Conservation (phyloP, 1,139 yeast genomes). For the Hansenula lynferdii region DNA sequence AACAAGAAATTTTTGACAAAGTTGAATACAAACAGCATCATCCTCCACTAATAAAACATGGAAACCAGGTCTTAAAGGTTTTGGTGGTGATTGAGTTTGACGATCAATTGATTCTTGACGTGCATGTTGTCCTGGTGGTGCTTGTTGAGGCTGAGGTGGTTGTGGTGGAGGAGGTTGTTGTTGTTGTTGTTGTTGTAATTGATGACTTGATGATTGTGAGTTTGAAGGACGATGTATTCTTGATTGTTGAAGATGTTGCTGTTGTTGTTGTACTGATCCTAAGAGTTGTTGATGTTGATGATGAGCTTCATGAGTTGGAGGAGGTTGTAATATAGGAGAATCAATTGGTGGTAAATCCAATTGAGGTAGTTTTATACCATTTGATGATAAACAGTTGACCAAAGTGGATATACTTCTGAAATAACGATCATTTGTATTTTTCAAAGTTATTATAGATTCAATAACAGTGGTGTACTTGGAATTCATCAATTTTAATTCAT, state of each 20-base stretch:
- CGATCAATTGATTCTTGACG: background rate
- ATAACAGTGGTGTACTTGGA: constrained; percentile 61
- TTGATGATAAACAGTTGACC: constrained; percentile 42
- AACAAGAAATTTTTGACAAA: constrained; percentile 71
- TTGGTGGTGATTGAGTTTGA: constrained; percentile 13
- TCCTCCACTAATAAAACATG: constrained; percentile 83
- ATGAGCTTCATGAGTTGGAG: constrained; percentile 5
- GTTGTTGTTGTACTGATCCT: too few species aligned
- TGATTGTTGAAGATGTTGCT: too few species aligned
- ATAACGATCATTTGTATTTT: constrained; percentile 52
- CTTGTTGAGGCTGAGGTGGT: too few species aligned
- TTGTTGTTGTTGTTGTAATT: too few species aligned
- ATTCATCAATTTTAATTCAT: constrained; percentile 43
- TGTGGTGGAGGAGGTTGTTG: too few species aligned
- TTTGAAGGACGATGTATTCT: too few species aligned
- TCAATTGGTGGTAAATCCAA: constrained; percentile 44
- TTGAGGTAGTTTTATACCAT: constrained; percentile 67
- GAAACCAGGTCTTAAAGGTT: constrained; percentile 34
- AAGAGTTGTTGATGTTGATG: constrained; percentile 12
- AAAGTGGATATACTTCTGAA: constrained; percentile 46
- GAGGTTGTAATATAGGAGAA: constrained; percentile 2
- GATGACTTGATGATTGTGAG: too few species aligned
- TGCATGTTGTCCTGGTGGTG: constrained; percentile 9
- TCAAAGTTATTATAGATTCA: constrained; percentile 53
- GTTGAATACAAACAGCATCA: constrained; percentile 76